These are phyloP conservation scores for Coprinopsis marcescibilis DNA, from an alignment of 768 basidiomycete genomes.

Conservation along the genomic window DNA sequence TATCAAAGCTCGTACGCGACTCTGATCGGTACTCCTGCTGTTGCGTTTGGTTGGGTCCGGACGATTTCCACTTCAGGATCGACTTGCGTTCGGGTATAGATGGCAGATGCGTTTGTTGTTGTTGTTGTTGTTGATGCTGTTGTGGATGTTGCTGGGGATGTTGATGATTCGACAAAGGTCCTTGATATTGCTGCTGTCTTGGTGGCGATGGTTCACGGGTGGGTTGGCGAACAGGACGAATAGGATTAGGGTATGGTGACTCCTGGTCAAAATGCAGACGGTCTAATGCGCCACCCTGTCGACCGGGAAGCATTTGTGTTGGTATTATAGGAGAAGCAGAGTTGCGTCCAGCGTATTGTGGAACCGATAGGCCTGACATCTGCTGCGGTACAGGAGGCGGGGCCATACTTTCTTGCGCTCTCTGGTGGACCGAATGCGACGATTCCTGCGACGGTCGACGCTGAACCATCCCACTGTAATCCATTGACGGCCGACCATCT, in stretches of 20 bases:
- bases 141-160: slow-evolving; percentile 10
- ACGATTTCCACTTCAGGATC: slow-evolving; percentile 63
- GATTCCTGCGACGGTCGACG: background rate
- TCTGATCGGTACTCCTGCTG: slow-evolving; percentile 21
- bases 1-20: slow-evolving; percentile 34
- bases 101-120: slow-evolving; percentile 12
- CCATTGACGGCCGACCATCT: background rate
- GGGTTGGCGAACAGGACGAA: slow-evolving; percentile 26
- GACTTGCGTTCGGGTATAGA: slow-evolving; percentile 54
- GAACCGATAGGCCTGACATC: slow-evolving; percentile 7
- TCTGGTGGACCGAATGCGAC: background rate
- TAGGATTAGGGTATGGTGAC: slow-evolving; percentile 54
- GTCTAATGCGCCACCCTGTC: slow-evolving; percentile 30
- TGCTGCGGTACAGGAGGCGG: background rate
- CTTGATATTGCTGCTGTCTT: too few relatives aligned
- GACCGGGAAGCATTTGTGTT: slow-evolving; percentile 33
- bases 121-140: slow-evolving; percentile 23
- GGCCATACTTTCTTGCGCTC: background rate
- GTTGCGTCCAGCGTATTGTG: slow-evolving; percentile 6
- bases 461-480: background rate
- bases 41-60: slow-evolving; percentile 12
- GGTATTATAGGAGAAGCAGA: slow-evolving; percentile 33
- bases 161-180: too few relatives aligned
- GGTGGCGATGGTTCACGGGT: slow-evolving; percentile 29
- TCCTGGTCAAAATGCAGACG: slow-evolving; percentile 70